A percentile compares a stretch with the other conserved stretches of the same genome.
Conservation (phyloP, 2,329 filamentous ascomycete species). For the Diaporthe australafricana region DNA sequence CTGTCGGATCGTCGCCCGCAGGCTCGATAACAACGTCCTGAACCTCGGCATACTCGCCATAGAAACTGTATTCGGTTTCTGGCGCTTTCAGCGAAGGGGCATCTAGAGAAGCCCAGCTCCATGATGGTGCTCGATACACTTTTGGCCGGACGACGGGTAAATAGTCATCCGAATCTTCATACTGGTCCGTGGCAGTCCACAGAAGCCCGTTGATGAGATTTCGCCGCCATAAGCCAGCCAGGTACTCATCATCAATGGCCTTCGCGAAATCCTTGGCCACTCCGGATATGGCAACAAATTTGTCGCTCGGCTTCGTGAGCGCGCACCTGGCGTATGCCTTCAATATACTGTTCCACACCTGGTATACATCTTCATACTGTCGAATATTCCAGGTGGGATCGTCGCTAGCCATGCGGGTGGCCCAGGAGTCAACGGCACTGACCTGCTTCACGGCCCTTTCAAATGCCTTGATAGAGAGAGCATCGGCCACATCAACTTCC, state of each 20-base stretch:
- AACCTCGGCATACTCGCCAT: background rate
- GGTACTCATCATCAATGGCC: slow-evolving; percentile 25
- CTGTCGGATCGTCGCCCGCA: background rate
- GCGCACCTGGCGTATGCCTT: slow-evolving; percentile 13
- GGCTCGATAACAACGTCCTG: background rate
- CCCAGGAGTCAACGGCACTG: background rate
- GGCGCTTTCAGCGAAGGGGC: background rate
- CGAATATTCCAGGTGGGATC: fast-evolving
- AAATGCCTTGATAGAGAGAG: slow-evolving; percentile 16
- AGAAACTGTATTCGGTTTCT: background rate
- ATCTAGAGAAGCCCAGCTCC: slow-evolving; percentile 35
- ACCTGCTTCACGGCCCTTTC: background rate
- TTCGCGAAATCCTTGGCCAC: slow-evolving; percentile 26
- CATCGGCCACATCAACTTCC: background rate
- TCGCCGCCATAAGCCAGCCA: slow-evolving; percentile 29
- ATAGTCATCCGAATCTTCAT: background rate
- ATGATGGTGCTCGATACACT: slow-evolving; percentile 25
- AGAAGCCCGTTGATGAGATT: slow-evolving; percentile 30
- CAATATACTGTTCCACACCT: slow-evolving; percentile 29
- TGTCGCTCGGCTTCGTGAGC: slow-evolving; percentile 27
- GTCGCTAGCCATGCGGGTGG: background rate
- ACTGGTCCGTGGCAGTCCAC: background rate
- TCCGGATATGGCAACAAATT: slow-evolving; percentile 32
- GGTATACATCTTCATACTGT: slow-evolving; percentile 11
- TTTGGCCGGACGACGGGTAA: background rate